phyloP scores from a whole-genome alignment of 2,329 filamentous ascomycete genomes.

The Ceratocystis ficicola region DNA sequence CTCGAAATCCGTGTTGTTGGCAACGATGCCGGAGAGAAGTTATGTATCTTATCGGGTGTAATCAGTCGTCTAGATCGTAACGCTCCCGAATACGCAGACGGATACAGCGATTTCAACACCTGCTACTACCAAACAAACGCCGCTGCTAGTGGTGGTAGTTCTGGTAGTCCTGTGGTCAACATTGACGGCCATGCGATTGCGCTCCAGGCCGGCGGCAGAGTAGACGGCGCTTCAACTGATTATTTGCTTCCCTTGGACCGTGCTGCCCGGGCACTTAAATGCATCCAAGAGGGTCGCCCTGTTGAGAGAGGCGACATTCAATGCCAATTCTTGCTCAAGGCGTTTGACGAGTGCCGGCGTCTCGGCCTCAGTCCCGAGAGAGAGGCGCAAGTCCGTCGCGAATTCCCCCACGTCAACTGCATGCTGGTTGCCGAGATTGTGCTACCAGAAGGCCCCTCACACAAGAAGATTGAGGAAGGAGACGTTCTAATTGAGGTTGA shows the following conservation, averaged over 20 bases:
- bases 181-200: slow-evolving; percentile 86
- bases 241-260: slow-evolving; percentile 93
- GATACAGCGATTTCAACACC: slow-evolving; percentile 93
- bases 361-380: slow-evolving; percentile 73
- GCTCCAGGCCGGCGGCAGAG: slow-evolving; percentile 82
- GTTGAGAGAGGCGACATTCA: slow-evolving; percentile 94
- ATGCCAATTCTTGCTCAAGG: slow-evolving; percentile 91
- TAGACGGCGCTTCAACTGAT: slow-evolving; percentile 90
- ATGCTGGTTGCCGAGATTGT: slow-evolving; percentile 96
- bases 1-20: slow-evolving; percentile 93
- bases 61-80: slow-evolving; percentile 94
- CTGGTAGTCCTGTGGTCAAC: slow-evolving; percentile 95
- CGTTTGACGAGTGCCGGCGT: slow-evolving; percentile 90
- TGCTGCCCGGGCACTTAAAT: slow-evolving; percentile 73
- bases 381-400: slow-evolving; percentile 71
- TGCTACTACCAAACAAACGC: slow-evolving; percentile 98
- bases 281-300: slow-evolving; percentile 61
- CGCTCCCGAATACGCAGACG: slow-evolving; percentile 93
- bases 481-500: slow-evolving; percentile 92
- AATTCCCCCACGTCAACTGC: slow-evolving; percentile 85
- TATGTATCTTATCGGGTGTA: slow-evolving; percentile 93
- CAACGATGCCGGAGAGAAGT: slow-evolving; percentile 95
- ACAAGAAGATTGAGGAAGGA: slow-evolving; percentile 80
- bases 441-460: slow-evolving; percentile 76
- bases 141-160: slow-evolving; percentile 90